Evolutionary conservation across 495 filamentous ascomycete species (phyloP).

Genomic region (Aspergillus leporis): DNA sequence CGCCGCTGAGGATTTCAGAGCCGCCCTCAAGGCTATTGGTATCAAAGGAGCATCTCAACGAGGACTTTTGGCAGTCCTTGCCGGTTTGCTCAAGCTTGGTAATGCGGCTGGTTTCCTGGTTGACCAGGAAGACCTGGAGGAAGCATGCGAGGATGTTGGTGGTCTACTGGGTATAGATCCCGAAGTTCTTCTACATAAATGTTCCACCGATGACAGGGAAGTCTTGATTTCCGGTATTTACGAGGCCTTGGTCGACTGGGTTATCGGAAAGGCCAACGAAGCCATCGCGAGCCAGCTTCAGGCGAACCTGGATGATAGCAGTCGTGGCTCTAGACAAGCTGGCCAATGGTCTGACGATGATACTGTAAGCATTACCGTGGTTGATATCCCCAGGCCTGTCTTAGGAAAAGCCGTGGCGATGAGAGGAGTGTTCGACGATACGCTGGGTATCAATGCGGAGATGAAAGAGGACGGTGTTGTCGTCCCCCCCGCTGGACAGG

Average conservation of each 20-base stretch:
- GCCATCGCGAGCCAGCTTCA: constrained; percentile 76
- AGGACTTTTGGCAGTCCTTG: constrained; percentile 78
- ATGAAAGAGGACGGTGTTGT: constrained; percentile 94
- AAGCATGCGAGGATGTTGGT: constrained; percentile 86
- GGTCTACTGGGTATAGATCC: constrained; percentile 84
- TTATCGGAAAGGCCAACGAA: constrained; percentile 85
- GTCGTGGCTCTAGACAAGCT: constrained; percentile 46
- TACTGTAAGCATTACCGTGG: constrained; percentile 82
- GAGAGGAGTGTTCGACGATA: constrained; percentile 88
- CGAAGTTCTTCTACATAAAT: constrained; percentile 75
- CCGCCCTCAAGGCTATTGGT: constrained; percentile 80
- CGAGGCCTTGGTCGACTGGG: constrained; percentile 94
- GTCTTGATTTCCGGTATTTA: constrained; percentile 84
- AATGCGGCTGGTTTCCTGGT: constrained; percentile 83
- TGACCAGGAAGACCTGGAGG: constrained; percentile 82
- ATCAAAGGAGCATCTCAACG: constrained; percentile 83
- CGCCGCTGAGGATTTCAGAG: constrained; percentile 87
- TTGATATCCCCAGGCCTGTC: constrained; percentile 79
- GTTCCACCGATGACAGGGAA: constrained; percentile 79
- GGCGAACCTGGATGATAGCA: constrained; percentile 61
- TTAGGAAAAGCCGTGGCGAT: constrained; percentile 84
- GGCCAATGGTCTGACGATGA: constrained; percentile 71
- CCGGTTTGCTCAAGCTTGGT: constrained; percentile 86
- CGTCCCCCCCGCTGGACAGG: constrained; percentile 65
- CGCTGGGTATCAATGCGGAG: constrained; percentile 87